A percentile compares a stretch with the other conserved stretches of the same genome.
Conservation (phyloP, 1,284 basidiomycete genomes). For the Cerrena zonata region DNA sequence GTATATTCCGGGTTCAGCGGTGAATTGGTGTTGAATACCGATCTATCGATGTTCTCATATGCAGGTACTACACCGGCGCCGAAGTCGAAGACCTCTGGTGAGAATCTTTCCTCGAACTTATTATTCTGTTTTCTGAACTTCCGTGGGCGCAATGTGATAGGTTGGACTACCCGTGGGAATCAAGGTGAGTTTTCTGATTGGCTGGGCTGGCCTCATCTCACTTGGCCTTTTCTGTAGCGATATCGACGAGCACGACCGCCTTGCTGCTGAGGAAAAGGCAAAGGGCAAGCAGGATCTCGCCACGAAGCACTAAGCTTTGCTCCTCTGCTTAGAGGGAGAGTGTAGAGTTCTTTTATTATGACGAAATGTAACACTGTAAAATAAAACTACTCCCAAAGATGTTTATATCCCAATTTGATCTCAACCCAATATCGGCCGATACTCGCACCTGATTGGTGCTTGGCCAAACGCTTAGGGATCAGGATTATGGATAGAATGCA, state of each 20-base stretch:
- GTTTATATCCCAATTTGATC: no score
- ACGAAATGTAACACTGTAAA: no score
- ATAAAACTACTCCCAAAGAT: no score
- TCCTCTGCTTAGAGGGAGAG: no score
- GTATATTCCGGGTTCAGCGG: conserved; percentile 21
- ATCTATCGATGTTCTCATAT: not conserved
- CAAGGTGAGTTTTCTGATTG: conserved; percentile 38
- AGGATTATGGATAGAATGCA: no score
- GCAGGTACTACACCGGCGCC: conserved; percentile 64
- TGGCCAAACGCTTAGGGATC: no score
- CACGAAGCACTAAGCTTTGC: not conserved
- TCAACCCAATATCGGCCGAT: no score
- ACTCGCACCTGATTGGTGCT: not conserved
- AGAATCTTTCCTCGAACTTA: conserved; percentile 17
- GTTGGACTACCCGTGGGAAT: conserved; percentile 84
- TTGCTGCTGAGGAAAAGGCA: conserved; percentile 36
- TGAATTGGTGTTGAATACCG: not conserved
- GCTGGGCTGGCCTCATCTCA: conserved; percentile 6
- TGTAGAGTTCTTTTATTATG: no score
- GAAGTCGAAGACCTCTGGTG: conserved; percentile 55
- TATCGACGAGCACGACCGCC: conserved; percentile 72
- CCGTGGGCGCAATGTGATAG: conserved; percentile 32
- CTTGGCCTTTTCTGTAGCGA: conserved; percentile 39
- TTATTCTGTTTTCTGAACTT: conserved; percentile 7
- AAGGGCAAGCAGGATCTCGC: conserved; percentile 1